A percentile compares a stretch with the other conserved stretches of the same genome.
Evolutionary conservation across 768 basidiomycete species (phyloP).

Genomic region (Mrakia frigida): DNA sequence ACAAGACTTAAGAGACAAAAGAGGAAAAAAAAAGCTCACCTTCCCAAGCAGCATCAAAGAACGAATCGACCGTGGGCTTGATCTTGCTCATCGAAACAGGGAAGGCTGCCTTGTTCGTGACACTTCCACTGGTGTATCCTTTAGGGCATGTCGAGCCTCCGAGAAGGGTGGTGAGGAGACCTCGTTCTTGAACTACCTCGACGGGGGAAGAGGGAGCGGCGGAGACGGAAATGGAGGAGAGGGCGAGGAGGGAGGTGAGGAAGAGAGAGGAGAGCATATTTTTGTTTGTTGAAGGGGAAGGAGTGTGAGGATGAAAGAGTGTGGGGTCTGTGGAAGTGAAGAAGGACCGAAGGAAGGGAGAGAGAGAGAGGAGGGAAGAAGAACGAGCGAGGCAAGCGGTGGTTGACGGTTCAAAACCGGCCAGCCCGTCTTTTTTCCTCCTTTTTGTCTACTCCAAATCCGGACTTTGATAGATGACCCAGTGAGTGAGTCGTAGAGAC

Average conservation of each 20-base stretch:
- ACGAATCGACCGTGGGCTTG: slow-evolving; percentile 7
- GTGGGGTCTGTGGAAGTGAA: not conserved
- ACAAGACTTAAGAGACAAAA: not conserved
- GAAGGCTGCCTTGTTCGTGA: slow-evolving; percentile 8
- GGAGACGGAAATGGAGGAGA: slow-evolving; percentile 9
- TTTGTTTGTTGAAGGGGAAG: not conserved
- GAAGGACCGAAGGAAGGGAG: not conserved
- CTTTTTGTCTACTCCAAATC: too few species aligned
- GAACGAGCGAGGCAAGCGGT: too few species aligned
- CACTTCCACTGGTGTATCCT: slow-evolving; percentile 18
- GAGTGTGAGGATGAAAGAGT: not conserved
- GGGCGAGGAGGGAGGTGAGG: slow-evolving; percentile 13
- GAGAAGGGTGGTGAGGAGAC: not conserved
- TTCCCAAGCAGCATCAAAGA: slow-evolving; percentile 24
- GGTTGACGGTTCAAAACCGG: too few species aligned
- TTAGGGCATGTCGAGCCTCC: slow-evolving; percentile 1
- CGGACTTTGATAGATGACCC: too few species aligned
- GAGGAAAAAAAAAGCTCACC: not conserved
- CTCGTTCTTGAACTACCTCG: slow-evolving; percentile 9
- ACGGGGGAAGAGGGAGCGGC: slow-evolving; percentile 4
- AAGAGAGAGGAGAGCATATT: not conserved
- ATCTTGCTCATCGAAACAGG: slow-evolving; percentile 13
- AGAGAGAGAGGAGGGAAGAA: too few species aligned
- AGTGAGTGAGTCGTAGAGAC: too few species aligned
- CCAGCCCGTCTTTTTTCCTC: too few species aligned